A percentile compares a stretch with the other conserved stretches of the same genome.
Conservation (phyloP, 2,329 filamentous ascomycete species). For the Colletotrichum abscissum region DNA sequence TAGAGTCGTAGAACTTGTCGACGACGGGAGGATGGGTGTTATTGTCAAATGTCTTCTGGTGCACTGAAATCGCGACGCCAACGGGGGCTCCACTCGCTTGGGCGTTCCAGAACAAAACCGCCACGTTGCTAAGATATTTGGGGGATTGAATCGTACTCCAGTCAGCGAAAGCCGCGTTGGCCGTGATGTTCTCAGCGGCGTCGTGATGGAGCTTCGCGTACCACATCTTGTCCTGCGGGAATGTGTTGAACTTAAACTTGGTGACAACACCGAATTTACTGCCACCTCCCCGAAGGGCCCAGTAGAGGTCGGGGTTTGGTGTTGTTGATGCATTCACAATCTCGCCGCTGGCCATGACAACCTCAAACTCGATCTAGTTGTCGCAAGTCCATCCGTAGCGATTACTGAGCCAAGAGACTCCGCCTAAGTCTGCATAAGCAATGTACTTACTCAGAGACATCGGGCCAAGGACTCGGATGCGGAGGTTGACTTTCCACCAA, state of each 20-base stretch:
- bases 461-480: too few relatives aligned
- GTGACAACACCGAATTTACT: conserved; percentile 53
- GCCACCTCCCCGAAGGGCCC: conserved; percentile 57
- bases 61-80: conserved; percentile 27
- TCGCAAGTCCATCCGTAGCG: conserved; percentile 53
- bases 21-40: conserved; percentile 39
- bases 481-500: conserved; percentile 42
- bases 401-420: conserved; percentile 55
- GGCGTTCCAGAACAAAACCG: conserved; percentile 37
- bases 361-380: conserved; percentile 50
- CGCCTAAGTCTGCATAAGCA: conserved; percentile 42
- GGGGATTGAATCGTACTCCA: not conserved
- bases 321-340: conserved; percentile 50
- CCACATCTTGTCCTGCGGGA: conserved; percentile 33
- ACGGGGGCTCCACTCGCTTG: not conserved
- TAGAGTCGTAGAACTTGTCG: conserved; percentile 31
- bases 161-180: not conserved
- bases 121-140: not conserved
- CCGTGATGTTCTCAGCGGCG: not conserved
- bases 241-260: conserved; percentile 37
- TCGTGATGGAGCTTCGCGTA: not conserved
- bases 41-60: conserved; percentile 27
- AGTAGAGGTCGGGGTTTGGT: conserved; percentile 53
- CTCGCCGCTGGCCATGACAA: conserved; percentile 52
- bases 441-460: too few relatives aligned